These are phyloP conservation scores for Onygenales sp. DNA, from an alignment of 2,329 filamentous ascomycete species.

Conservation along the genomic window DNA sequence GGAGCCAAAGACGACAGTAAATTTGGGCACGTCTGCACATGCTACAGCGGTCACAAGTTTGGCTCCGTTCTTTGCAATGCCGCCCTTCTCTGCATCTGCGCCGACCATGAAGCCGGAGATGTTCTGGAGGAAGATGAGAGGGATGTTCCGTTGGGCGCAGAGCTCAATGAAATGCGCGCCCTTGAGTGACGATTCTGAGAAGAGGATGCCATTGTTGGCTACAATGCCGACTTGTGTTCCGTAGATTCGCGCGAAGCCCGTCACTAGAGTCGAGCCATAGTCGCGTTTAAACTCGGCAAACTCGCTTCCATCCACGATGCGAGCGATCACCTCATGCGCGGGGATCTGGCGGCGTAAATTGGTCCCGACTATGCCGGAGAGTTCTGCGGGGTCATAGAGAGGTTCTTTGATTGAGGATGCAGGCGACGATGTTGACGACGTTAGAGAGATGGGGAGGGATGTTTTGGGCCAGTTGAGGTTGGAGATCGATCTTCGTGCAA, in stretches of 20 bases:
- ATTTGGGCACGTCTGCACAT: slow-evolving; percentile 89
- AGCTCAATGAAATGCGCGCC: slow-evolving; percentile 96
- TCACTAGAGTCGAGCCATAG: slow-evolving; percentile 83
- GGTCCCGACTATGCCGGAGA: slow-evolving; percentile 80
- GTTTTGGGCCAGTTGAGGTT: slow-evolving; percentile 80
- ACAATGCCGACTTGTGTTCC: slow-evolving; percentile 86
- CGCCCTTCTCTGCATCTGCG: slow-evolving; percentile 79
- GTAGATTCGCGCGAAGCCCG: slow-evolving; percentile 83
- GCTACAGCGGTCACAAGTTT: slow-evolving; percentile 94
- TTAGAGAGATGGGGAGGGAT: slow-evolving; percentile 20
- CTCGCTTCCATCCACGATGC: slow-evolving; percentile 80
- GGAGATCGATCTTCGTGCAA: slow-evolving; percentile 71
- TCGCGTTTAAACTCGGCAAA: slow-evolving; percentile 93
- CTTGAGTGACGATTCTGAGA: slow-evolving; percentile 81
- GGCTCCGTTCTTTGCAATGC: slow-evolving; percentile 95
- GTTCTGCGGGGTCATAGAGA: slow-evolving; percentile 66
- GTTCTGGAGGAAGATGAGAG: slow-evolving; percentile 89
- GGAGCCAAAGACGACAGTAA: slow-evolving; percentile 90
- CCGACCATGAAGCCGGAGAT: slow-evolving; percentile 99
- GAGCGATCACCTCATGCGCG: slow-evolving; percentile 82
- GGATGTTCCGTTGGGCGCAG: slow-evolving; percentile 80
- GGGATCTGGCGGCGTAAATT: slow-evolving; percentile 80
- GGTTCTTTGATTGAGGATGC: slow-evolving; percentile 55
- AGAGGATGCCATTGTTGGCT: slow-evolving; percentile 92
- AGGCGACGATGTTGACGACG: slow-evolving; percentile 18